Percentiles rank a stretch among this genome's conserved stretches.
These are phyloP conservation scores for Exserohilum rostratum DNA, from an alignment of 2,329 filamentous ascomycete species.

Conservation along the genomic window DNA sequence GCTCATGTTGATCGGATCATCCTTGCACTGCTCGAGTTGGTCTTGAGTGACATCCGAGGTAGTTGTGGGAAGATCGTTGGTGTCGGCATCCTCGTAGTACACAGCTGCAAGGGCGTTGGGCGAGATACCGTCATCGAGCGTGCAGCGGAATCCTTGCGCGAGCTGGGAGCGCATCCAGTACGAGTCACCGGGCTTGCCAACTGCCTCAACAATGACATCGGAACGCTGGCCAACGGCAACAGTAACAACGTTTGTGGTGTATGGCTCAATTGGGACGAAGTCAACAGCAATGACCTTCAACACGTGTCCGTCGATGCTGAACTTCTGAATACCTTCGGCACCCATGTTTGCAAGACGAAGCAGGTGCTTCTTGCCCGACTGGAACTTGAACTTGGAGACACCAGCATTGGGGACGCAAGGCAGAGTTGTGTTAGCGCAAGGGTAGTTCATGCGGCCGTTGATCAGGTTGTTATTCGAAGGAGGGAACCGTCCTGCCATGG, in stretches of 20 bases:
- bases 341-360: conserved; percentile 52
- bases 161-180: conserved; percentile 49
- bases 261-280: conserved; percentile 50
- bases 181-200: conserved; percentile 32
- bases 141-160: conserved; percentile 23
- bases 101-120: conserved; percentile 58
- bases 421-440: conserved; percentile 35
- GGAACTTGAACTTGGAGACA: conserved; percentile 48
- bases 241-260: conserved; percentile 47
- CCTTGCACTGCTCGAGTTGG: conserved; percentile 26
- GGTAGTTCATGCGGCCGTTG: conserved; percentile 30
- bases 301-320: conserved; percentile 51
- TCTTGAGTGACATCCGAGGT: conserved; percentile 43
- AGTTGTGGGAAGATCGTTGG: conserved; percentile 53
- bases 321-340: conserved; percentile 47
- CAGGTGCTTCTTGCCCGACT: conserved; percentile 50
- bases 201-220: conserved; percentile 44
- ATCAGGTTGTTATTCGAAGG: conserved; percentile 28
- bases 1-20: conserved; percentile 15
- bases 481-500: conserved; percentile 32
- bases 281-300: conserved; percentile 52
- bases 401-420: conserved; percentile 35
- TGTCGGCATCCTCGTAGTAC: conserved; percentile 67
- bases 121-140: conserved; percentile 21
- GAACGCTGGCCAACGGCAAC: conserved; percentile 49